These are phyloP conservation scores for Phascolomyces articulosus DNA, from an alignment of 371 early-diverging fungal species.

Conservation along the genomic window DNA sequence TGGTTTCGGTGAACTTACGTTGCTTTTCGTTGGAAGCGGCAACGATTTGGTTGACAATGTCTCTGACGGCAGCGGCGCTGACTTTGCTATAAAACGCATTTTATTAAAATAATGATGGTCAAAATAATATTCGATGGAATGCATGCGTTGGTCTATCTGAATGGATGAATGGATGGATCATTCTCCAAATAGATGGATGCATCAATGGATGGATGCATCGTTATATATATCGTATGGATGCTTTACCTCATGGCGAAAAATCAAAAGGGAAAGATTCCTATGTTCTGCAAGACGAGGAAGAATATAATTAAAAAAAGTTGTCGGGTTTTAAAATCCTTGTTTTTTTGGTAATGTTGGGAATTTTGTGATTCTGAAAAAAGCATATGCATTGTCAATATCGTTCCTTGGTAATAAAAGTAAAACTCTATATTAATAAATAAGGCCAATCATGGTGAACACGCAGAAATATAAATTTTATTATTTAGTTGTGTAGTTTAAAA, in stretches of 20 bases:
- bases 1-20: constrained; percentile 95
- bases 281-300: background rate
- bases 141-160: background rate
- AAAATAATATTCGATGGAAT: background rate
- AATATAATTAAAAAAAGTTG: background rate
- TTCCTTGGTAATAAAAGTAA: no score
- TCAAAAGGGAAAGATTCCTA: constrained; percentile 9
- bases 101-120: background rate
- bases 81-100: constrained; percentile 70
- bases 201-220: constrained; percentile 10
- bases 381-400: no score
- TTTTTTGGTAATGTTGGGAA: background rate
- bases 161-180: constrained; percentile 12
- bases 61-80: constrained; percentile 88
- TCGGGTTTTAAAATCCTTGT: background rate
- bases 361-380: no score
- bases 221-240: background rate
- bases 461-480: no score
- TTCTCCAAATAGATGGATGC: constrained; percentile 8
- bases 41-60: constrained; percentile 71
- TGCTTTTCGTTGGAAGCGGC: constrained; percentile 83
- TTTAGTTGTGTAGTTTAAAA: no score
- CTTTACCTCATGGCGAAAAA: constrained; percentile 11
- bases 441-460: no score
- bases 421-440: no score